phyloP scores from a whole-genome alignment of 768 basidiomycete genomes.

The Naematelia aurantialba region DNA sequence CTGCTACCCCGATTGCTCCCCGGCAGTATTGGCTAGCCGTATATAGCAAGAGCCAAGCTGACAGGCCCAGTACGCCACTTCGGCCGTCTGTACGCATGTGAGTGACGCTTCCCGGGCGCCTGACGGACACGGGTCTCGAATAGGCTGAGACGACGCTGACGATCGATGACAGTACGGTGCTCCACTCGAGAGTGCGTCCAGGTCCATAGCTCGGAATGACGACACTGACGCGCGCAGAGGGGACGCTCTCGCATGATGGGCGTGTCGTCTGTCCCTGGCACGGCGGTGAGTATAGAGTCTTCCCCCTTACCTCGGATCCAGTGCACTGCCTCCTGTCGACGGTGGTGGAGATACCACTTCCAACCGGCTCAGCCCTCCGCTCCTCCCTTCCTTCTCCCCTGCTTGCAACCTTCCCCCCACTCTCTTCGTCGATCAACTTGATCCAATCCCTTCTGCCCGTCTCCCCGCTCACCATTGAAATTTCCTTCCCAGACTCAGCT shows the following conservation, averaged over 20 bases:
- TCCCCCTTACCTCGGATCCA: not conserved
- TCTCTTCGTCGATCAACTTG: too few species aligned
- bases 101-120: too few species aligned
- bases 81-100: constrained; percentile 77
- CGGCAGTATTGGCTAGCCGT: too few species aligned
- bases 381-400: not conserved
- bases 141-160: not conserved
- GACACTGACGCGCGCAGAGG: constrained; percentile 63
- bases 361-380: too few species aligned
- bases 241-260: constrained; percentile 72
- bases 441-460: not conserved
- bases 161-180: constrained; percentile 63
- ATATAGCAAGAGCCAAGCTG: too few species aligned
- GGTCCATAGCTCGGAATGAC: not conserved
- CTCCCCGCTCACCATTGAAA: too few species aligned
- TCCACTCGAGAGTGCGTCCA: constrained; percentile 60
- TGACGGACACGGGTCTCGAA: not conserved
- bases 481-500: not conserved
- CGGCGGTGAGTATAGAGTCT: constrained; percentile 58
- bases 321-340: not conserved
- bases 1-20: too few species aligned
- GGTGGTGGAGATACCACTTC: too few species aligned
- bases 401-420: not conserved
- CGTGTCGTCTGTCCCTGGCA: constrained; percentile 85
- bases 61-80: constrained; percentile 57